Evolutionary conservation across 306 rosid species (phyloP), one percentile per base, ranked within the genome.

Genomic region (Lathyrus oleraceus): DNA sequence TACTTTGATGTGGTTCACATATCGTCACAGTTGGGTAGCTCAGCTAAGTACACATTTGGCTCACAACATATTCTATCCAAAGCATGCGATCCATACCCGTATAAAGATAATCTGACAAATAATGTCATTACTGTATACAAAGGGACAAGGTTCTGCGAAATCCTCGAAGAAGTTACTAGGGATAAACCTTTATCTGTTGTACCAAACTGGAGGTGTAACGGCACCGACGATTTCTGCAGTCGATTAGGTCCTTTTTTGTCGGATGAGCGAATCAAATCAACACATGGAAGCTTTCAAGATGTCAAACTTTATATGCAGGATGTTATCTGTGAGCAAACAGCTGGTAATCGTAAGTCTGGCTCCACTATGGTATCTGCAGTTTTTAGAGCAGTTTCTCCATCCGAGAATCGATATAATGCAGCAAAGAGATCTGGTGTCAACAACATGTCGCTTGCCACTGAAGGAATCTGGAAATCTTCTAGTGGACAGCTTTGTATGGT

Each of bases 401-500:
- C 71, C 4, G 98, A 87, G 80, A 82, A 87, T 84, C 72, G 6
- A 67, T 87, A 90, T 47, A 30, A 82, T 39, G 87, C 97, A 27
- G 70, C 75, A 14, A 84, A 36, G 79, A 85, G 97, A 81, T 87
- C 96, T 14, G 97, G 96, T 38, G 72, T 85, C 3, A 80, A 83
- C 77, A 90, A 87, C 79, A 77, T 85, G 83, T 88, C 96, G 53
- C 84, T 90, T 78, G 85, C 85, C 13, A 82, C 89, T 3, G 98
- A 94, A 79, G 98, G 98, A 61, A 66, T 87, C n/a, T 94, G 97
- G 98, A 94, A 87, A 61, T 75, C 96, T 58, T 78, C 95, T 21
- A 88, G 86, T n/a, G 91, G 97, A 43, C 96, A 90, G 78, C 98
- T 94, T 67, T 94, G 97, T 85, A 94, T 94, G 98, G 82, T 85